Percentiles rank a stretch among this genome's conserved stretches.
These are phyloP conservation scores for Euphorbia schlechtendalii DNA, from an alignment of 441 rosid genomes.

Conservation along the genomic window DNA sequence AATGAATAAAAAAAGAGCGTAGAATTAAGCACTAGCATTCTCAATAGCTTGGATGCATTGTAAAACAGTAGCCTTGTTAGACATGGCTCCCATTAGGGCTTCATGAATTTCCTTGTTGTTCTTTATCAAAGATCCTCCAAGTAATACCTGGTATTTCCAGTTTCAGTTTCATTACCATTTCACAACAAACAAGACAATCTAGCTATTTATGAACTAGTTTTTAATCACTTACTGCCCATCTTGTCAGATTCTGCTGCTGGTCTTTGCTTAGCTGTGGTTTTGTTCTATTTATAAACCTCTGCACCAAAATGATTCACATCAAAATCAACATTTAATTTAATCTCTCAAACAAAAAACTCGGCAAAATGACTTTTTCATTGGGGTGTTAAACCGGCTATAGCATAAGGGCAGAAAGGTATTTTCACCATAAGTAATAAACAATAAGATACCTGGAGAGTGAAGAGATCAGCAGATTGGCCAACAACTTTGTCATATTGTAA, in stretches of 20 bases:
- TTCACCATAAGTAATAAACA: too few species aligned
- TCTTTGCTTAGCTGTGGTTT: slow-evolving; percentile 71
- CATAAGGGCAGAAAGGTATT: too few species aligned
- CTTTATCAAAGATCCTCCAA: slow-evolving; percentile 70
- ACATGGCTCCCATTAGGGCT: slow-evolving; percentile 71
- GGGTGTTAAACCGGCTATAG: too few species aligned
- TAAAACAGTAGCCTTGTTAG: slow-evolving; percentile 58
- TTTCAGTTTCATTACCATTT: too few species aligned
- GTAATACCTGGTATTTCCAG: slow-evolving; percentile 45
- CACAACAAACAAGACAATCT: background rate
- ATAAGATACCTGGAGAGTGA: slow-evolving; percentile 62
- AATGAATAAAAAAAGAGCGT: too few species aligned
- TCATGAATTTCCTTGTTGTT: slow-evolving; percentile 61
- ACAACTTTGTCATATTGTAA: slow-evolving; percentile 75
- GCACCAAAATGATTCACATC: slow-evolving; percentile 11
- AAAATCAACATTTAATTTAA: background rate
- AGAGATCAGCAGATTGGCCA: slow-evolving; percentile 93
- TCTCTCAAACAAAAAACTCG: too few species aligned
- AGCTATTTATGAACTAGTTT: background rate
- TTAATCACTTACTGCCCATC: slow-evolving; percentile 80
- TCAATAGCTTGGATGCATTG: slow-evolving; percentile 77
- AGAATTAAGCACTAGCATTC: slow-evolving; percentile 41
- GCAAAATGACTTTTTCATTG: too few species aligned
- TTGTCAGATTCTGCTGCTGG: slow-evolving; percentile 85
- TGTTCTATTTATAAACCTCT: slow-evolving; percentile 84